phyloP scores from a whole-genome alignment of 371 early-diverging fungal species.

The Rhizopus delemar region DNA sequence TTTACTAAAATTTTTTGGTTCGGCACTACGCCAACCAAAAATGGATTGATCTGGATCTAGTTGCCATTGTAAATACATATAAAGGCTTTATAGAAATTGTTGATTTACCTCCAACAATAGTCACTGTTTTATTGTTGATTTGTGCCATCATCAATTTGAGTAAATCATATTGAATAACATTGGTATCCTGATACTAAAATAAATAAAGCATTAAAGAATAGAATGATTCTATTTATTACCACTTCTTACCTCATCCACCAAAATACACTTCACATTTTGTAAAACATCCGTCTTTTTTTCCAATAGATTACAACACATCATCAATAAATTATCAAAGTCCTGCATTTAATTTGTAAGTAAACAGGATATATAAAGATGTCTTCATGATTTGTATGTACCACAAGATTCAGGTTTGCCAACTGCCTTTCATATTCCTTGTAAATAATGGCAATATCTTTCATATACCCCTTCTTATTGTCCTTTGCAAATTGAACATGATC shows the following conservation, averaged over 20 bases:
- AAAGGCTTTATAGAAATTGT: neutral
- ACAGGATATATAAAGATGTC: neutral
- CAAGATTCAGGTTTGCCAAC: slow-evolving; percentile 29
- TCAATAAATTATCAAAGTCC: slow-evolving; percentile 65
- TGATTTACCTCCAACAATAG: slow-evolving; percentile 64
- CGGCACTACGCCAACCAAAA: slow-evolving; percentile 65
- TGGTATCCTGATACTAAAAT: slow-evolving; percentile 66
- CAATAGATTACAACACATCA: slow-evolving; percentile 40
- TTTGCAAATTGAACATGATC: slow-evolving; percentile 4
- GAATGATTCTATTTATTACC: neutral
- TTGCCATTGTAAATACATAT: neutral
- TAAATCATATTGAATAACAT: slow-evolving; percentile 57
- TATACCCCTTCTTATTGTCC: neutral
- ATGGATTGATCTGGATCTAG: slow-evolving; percentile 64
- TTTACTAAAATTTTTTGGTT: slow-evolving; percentile 54
- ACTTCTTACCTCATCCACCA: slow-evolving; percentile 58
- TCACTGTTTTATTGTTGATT: slow-evolving; percentile 37
- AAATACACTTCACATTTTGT: slow-evolving; percentile 36
- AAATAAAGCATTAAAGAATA: neutral
- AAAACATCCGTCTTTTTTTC: slow-evolving; percentile 18
- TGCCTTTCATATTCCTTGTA: slow-evolving; percentile 46
- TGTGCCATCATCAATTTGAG: slow-evolving; percentile 37
- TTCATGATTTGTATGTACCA: slow-evolving; percentile 34
- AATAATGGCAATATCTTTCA: slow-evolving; percentile 20
- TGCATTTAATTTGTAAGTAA: slow-evolving; percentile 20